Evolutionary conservation across 768 basidiomycete genomes (phyloP), one percentile per base, ranked within the genome.

Genomic region (Hericium rajendrae): DNA sequence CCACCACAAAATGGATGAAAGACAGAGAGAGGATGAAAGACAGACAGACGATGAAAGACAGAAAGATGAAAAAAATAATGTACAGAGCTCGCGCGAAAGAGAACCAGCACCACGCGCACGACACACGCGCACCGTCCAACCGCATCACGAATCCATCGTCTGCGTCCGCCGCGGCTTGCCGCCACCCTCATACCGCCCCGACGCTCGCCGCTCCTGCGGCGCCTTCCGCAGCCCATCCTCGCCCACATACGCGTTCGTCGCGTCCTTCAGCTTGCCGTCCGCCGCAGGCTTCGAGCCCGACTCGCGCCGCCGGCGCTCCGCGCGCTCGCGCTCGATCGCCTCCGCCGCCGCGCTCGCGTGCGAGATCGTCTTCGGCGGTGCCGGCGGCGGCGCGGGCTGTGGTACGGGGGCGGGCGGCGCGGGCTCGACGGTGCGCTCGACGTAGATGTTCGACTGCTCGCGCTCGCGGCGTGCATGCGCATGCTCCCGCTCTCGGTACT

Each of bases 301-400:
- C 24, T 63, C 55, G 28, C 28, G 28, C 10, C 53, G 40, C 38
- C 60, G 57, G 16, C 60, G 60, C 28, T 60, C 60, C n/a, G 61
- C 59, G 39, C 61, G 61, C 46, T 62, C 61, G 22, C 61, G 62
- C 50, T 57, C 56, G 5, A 57, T 12, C 0, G 32, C 37, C 50
- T 57, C 22, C n/a, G 62, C 62, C 18, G 62, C 62, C 1, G 60
- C 32, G 26, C 62, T 63, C 13, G 62, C 62, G 41, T 55, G 62
- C 13, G 62, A 63, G 18, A 63, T 54, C 13, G 46, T 50, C 13
- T 15, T 61, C 8, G 57, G 52, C 38, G 56, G 53, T 2, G 43
- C 50, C 5, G 48, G 50, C 1, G 56, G 53, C 0, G 51, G 54
- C 0, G 57, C 59, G 0, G 54, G 59, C 0, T 56, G 24, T 6